Base-by-base conservation (phyloP, 2,329 filamentous ascomycete genomes). In the Colletotrichum sp. region DNA sequence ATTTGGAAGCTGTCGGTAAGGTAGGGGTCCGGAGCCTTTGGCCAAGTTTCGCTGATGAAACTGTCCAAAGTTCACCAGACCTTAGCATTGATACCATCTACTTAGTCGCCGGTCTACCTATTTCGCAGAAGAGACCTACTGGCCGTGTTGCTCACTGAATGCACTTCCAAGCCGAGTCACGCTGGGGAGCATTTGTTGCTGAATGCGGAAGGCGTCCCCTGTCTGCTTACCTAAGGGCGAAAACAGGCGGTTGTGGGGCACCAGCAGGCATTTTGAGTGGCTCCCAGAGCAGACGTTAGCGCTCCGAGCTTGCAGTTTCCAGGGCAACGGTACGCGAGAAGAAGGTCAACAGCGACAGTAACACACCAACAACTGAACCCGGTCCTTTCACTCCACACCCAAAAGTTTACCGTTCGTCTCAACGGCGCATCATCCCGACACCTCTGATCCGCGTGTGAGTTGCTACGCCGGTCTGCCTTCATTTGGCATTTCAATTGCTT, bases 401-500 rank as follows among this genome's bases (percentile, higher is more conserved):
- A 74, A 76, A 72, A 76, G 70, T 76, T 69, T 76, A 65, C 71
- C 64, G 71, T 65, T 65, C 44, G 70, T 76, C 57, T 60, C 64
- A 69, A 76, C 70, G 74, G 64, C 69, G 70, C 69, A 72, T 30
- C 69, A 72, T 76, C 73, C 69, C 69, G 63, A 72, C 74, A 69
- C 60, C 64, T 69, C 62, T 63, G 24, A 68, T 49, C 63, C n/a
- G 69, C 44, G 69, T 60, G 71, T 69, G 59, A 74, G 71, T 74
- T 36, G 32, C 9, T 52, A 28, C 72, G 78, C 72, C 70, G 26
- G 62, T 69, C 63, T 59, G 72, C 30, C 63, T 74, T 63, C 70
- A 74, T 34, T 59, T 34, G 66, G 69, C 71, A 82, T 79, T 80
- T 82, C 79, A 75, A 75, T 83, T 80, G 79, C 79, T 82, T 79